Evolutionary conservation across 768 basidiomycete species (phyloP).

Genomic region (Lentinula sp.): DNA sequence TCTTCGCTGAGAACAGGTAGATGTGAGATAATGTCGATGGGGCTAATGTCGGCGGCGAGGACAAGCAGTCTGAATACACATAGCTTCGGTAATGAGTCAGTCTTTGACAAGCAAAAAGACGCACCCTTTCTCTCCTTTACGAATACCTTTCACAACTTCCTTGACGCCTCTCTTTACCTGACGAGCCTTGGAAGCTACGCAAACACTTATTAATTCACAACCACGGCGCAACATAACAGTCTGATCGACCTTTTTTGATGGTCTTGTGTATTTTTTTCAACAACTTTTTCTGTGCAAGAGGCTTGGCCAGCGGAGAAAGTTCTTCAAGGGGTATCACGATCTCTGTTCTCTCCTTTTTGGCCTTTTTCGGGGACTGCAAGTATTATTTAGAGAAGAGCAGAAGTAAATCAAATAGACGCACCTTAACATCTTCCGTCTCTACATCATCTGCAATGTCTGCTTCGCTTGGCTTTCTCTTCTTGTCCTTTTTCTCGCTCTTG

Average conservation of each 20-base stretch:
- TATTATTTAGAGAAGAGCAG: slow-evolving; percentile 6
- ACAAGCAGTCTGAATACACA: slow-evolving; percentile 61
- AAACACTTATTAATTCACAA: not conserved
- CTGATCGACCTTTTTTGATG: slow-evolving; percentile 74
- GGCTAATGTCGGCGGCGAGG: slow-evolving; percentile 95
- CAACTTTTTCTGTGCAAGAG: slow-evolving; percentile 90
- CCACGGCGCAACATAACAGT: not conserved
- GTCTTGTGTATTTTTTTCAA: slow-evolving; percentile 92
- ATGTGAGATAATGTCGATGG: slow-evolving; percentile 97
- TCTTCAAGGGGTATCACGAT: slow-evolving; percentile 69
- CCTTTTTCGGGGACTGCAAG: slow-evolving; percentile 46
- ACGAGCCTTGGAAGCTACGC: slow-evolving; percentile 81
- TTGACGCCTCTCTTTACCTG: slow-evolving; percentile 98
- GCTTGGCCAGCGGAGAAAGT: slow-evolving; percentile 90
- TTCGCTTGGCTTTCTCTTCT: slow-evolving; percentile 50
- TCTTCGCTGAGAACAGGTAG: slow-evolving; percentile 94
- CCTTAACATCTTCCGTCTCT: slow-evolving; percentile 38
- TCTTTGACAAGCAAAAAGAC: slow-evolving; percentile 18
- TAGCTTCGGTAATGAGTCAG: not conserved
- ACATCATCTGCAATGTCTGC: slow-evolving; percentile 34
- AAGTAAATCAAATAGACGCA: slow-evolving; percentile 14
- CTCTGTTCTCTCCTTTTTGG: slow-evolving; percentile 60
- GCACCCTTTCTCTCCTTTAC: slow-evolving; percentile 96
- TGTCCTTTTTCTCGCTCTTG: slow-evolving; percentile 72
- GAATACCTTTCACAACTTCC: slow-evolving; percentile 95